Percentiles rank a stretch among this genome's conserved stretches.
phyloP scores from a whole-genome alignment of 805 yeast species.

The Kodamaea jinghongensis region DNA sequence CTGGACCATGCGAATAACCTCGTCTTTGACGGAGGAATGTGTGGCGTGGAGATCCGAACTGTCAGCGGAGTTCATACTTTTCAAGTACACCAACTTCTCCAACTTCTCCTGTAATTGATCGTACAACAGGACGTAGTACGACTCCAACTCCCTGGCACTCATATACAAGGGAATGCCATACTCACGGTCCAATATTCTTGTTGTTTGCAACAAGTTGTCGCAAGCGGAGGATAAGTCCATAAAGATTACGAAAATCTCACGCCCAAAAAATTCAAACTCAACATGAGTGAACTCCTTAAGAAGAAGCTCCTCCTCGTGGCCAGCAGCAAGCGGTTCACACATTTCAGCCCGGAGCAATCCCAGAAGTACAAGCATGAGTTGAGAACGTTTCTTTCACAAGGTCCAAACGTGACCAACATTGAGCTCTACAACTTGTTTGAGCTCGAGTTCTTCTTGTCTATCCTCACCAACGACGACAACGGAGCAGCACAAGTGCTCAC shows the following conservation, averaged over 20 bases:
- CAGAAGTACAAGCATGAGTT: conserved; percentile 40
- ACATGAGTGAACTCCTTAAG: conserved; percentile 19
- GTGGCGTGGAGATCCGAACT: conserved; percentile 1
- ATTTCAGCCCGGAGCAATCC: conserved; percentile 45
- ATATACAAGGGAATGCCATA: conserved; percentile 30
- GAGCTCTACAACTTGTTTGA: conserved; percentile 60
- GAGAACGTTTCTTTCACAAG: conserved; percentile 27
- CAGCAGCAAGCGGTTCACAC: conserved; percentile 48
- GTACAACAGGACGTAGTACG: conserved; percentile 24
- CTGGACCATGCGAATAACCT: conserved; percentile 4
- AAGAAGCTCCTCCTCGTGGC: conserved; percentile 51
- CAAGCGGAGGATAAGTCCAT: conserved; percentile 18
- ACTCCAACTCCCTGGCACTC: conserved; percentile 17
- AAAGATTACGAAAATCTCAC: conserved; percentile 1
- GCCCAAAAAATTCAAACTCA: too few relatives aligned
- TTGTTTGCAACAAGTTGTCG: conserved; percentile 19
- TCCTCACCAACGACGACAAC: conserved; percentile 59
- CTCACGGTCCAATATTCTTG: conserved; percentile 26
- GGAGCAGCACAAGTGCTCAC: conserved; percentile 71
- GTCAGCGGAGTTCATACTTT: conserved; percentile 15
- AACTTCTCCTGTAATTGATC: conserved; percentile 22
- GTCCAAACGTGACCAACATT: conserved; percentile 40
- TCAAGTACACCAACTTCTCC: conserved; percentile 28
- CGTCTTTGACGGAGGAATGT: conserved; percentile 5
- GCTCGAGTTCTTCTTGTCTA: conserved; percentile 64